phyloP scores from a whole-genome alignment of 208 protist genomes.

The Trypanosoma cruzi region DNA sequence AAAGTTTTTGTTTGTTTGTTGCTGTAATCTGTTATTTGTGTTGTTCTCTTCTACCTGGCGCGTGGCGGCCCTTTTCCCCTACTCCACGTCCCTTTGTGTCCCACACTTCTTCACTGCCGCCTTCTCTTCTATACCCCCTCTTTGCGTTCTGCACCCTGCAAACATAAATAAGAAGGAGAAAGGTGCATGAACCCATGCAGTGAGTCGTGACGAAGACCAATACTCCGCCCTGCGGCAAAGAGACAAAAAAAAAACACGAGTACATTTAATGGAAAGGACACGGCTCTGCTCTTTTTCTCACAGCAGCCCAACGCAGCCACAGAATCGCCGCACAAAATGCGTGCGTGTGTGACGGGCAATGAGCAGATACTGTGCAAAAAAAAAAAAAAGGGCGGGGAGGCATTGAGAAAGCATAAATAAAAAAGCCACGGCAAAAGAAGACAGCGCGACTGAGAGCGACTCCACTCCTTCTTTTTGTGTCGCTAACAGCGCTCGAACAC shows the following conservation, averaged over 20 bases:
- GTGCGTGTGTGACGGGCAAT: background rate
- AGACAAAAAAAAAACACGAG: background rate
- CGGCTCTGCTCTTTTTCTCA: background rate
- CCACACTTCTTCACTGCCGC: background rate
- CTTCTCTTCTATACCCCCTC: background rate
- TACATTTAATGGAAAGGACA: background rate
- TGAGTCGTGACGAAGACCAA: background rate
- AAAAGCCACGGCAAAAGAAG: background rate
- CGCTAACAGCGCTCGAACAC: conserved; percentile 89
- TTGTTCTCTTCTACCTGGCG: background rate
- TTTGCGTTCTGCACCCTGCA: background rate
- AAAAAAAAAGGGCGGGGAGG: background rate
- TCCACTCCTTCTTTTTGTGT: background rate
- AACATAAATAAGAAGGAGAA: background rate
- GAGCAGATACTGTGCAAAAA: background rate
- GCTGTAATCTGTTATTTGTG: background rate
- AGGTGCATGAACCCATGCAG: background rate
- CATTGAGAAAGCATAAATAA: background rate
- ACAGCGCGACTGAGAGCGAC: background rate
- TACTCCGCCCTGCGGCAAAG: background rate
- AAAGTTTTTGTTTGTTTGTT: background rate
- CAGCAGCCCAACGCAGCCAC: background rate
- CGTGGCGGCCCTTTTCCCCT: no score
- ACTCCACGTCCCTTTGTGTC: no score
- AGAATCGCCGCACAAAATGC: background rate